Evolutionary conservation across 108 stramenopile species (phyloP), one percentile per base, ranked within the genome.

Genomic region (Cyclotella choctawhatcheeana): DNA sequence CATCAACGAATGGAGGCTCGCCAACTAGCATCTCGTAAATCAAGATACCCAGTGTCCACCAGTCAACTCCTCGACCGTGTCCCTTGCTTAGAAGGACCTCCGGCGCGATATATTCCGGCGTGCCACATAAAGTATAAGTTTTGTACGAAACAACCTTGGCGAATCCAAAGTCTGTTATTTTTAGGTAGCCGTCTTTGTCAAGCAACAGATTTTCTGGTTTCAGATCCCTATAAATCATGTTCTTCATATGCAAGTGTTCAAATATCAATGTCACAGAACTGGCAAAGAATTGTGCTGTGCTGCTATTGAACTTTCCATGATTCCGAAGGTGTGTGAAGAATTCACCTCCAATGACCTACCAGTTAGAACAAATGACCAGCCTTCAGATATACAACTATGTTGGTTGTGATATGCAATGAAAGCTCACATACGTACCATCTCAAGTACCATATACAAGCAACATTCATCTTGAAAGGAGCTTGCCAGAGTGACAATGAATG

Each of bases 61-160:
- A 94, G 58, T 97, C 95, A 17, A 95, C 97, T 5, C 90, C 92
- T 71, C 86, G 93, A n/a, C 93, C 93, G 58, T 97, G 95, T 16
- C 95, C 97, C 66, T 93, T 91, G 62, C 93, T 94, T 60, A 91
- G 85, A 31, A 97, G 79, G 4, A 96, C 88, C 67, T 97, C 95
- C 3, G 97, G 97, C 3, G 95, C 94, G 7, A 97, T 82, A 55
- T 97, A 97, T 45, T 94, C 96, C 8, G 98, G 97, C 17, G 98
- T 99, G 24, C 98, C 97, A 68, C 97, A 97, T 3, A 99, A 85
- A 22, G 98, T 98, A 81, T 90, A 97, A 3, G 93, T 93, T 67
- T 88, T 87, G 78, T 74, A 87, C 1, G 82, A 56, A 2, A 51
- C 64, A 51, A 43, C 14, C 66, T 93, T 95, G 47, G 91, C 89